A percentile compares a stretch with the other conserved stretches of the same genome.
Conservation (phyloP, 2,329 filamentous ascomycete species). For the Xylaria sp. region DNA sequence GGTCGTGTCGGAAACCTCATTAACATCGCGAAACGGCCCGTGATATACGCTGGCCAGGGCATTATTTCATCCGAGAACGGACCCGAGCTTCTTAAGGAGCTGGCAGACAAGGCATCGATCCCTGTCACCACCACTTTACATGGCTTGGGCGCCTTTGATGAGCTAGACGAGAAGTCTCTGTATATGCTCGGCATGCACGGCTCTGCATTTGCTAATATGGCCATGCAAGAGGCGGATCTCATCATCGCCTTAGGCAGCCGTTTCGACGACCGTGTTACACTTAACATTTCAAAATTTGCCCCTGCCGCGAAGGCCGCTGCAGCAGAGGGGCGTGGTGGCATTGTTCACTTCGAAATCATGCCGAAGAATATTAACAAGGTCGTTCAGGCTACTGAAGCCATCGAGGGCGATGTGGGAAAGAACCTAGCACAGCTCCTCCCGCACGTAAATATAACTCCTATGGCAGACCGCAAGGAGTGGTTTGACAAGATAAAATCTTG, state of each 20-base stretch:
- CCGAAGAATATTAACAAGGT: constrained; percentile 99
- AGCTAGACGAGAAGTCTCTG: constrained; percentile 91
- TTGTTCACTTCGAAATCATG: constrained; percentile 98
- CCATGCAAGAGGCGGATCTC: constrained; percentile 95
- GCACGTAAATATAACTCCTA: constrained; percentile 43
- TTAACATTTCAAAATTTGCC: constrained; percentile 84
- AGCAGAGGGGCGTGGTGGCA: constrained; percentile 86
- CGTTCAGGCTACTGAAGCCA: constrained; percentile 92
- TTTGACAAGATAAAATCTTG: constrained; percentile 85
- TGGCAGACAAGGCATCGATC: constrained; percentile 90
- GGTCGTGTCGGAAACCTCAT: constrained; percentile 82
- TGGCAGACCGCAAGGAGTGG: constrained; percentile 81
- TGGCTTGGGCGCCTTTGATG: constrained; percentile 90
- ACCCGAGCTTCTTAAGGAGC: constrained; percentile 79
- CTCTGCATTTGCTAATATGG: constrained; percentile 95
- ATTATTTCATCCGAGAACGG: constrained; percentile 84
- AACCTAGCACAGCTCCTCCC: constrained; percentile 75
- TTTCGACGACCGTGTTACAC: constrained; percentile 95
- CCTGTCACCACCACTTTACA: constrained; percentile 97
- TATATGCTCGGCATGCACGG: constrained; percentile 99
- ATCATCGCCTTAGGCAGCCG: constrained; percentile 93
- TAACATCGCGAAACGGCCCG: constrained; percentile 90
- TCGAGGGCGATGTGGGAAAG: constrained; percentile 79
- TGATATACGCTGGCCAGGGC: constrained; percentile 95
- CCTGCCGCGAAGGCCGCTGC: constrained; percentile 88